Percentiles rank a stretch among this genome's conserved stretches.
Evolutionary conservation across 1,284 basidiomycete genomes (phyloP).

Genomic region (Phylloboletellus chloephorus): DNA sequence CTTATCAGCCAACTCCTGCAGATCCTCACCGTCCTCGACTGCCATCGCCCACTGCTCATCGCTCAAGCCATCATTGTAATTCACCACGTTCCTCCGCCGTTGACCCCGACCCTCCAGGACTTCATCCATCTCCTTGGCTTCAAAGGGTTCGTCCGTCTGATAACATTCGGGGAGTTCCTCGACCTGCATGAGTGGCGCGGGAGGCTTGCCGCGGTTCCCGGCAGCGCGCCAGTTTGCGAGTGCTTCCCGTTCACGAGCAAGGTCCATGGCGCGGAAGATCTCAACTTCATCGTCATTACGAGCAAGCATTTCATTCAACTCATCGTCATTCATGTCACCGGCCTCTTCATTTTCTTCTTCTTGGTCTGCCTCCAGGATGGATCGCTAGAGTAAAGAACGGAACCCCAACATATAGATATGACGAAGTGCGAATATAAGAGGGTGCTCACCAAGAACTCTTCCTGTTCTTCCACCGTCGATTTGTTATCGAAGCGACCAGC

Average conservation of each 20-base stretch:
- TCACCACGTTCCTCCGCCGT: slow-evolving; percentile 78
- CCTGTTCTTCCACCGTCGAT: slow-evolving; percentile 96
- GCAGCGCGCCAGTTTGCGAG: slow-evolving; percentile 67
- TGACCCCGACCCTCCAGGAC: slow-evolving; percentile 79
- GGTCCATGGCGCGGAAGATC: slow-evolving; percentile 84
- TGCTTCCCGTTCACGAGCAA: slow-evolving; percentile 72
- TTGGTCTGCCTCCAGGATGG: slow-evolving; percentile 83
- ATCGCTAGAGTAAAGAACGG: slow-evolving; percentile 49
- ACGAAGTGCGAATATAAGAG: not conserved
- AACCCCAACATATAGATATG: slow-evolving; percentile 5
- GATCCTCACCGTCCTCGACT: slow-evolving; percentile 83
- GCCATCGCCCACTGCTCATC: slow-evolving; percentile 94
- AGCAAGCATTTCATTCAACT: slow-evolving; percentile 91
- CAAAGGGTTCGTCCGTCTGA: slow-evolving; percentile 77
- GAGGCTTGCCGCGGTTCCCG: slow-evolving; percentile 78
- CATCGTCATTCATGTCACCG: slow-evolving; percentile 95
- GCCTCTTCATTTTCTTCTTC: slow-evolving; percentile 91
- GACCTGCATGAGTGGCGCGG: slow-evolving; percentile 77
- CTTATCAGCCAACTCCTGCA: slow-evolving; percentile 68
- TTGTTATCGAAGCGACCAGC: slow-evolving; percentile 99
- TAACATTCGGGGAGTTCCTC: slow-evolving; percentile 94
- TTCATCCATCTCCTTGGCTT: slow-evolving; percentile 61
- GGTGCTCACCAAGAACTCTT: slow-evolving; percentile 78
- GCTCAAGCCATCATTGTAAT: slow-evolving; percentile 91
- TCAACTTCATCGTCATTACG: slow-evolving; percentile 77